Evolutionary conservation across 805 yeast genomes (phyloP), one percentile per base, ranked within the genome.

Genomic region (Saturnispora besseyi): DNA sequence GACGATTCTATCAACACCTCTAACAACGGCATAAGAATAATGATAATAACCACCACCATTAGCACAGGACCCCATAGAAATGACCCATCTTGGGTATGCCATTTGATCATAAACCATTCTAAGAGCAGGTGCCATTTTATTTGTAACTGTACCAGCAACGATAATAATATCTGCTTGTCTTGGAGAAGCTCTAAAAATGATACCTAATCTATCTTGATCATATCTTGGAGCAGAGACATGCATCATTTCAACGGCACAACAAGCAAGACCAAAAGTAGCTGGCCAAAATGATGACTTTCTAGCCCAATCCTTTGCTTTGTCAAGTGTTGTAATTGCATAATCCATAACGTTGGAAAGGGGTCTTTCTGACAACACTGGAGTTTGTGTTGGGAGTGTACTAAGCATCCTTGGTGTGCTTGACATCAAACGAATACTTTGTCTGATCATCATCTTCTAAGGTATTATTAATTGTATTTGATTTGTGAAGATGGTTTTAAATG

Each of bases 211-310:
- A 72, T 87, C 96, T 71, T 87, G 95, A 69, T 87, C 96, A 68
- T 87, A 87, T 63, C 96, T 76, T 53, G 96, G 95, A 51, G 95
- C 81, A 26, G 95, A 87, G 36, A 84, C 85, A 65, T 87, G 96
- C 96, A 87, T 87, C 96, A 87, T 87, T 70, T 87, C 96, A 40
- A 87, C 95, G 53, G 96, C 96, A 73, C 96, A 87, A 70, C 96
- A 87, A 8, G 95, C 95, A 62, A 87, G 73, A 32, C 96, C 96
- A 67, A 87, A 87, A 34, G 96, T 87, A 43, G 86, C 90, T 8
- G 96, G 96, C 96, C 96, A 87, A 67, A 87, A 87, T 1, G 93
- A 84, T 28, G 95, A 87, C 64, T 85, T 88, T 68, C 95, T 78
- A 1, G 91, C 95, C 96, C 96, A 87, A 71, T 83, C 83, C 56